Evolutionary conservation across 768 basidiomycete species (phyloP).

Genomic region (Boletus bicolor): DNA sequence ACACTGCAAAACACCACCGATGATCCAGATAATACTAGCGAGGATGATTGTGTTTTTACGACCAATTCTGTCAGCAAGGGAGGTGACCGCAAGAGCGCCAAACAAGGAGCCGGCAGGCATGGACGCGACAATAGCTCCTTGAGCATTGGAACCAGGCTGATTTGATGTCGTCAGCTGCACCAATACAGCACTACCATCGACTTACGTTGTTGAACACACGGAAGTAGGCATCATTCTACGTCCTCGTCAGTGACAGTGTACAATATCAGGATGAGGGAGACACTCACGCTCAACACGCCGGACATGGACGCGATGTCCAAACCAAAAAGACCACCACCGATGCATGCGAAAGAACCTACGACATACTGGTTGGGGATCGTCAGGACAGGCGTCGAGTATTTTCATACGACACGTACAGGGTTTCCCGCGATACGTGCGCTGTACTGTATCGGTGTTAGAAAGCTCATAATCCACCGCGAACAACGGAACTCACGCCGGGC

Average conservation of each 20-base stretch:
- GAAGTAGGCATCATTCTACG: conserved; percentile 28
- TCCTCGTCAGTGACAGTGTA: not conserved
- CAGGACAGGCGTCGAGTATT: not conserved
- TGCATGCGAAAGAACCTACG: conserved; percentile 79
- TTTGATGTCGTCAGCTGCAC: conserved; percentile 4
- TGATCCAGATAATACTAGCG: conserved; percentile 66
- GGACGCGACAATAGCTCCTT: conserved; percentile 73
- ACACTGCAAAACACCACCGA: conserved; percentile 71
- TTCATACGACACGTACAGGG: conserved; percentile 38
- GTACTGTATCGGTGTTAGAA: conserved; percentile 38
- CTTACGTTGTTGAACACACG: conserved; percentile 26
- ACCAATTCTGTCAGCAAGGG: conserved; percentile 62
- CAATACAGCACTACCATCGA: not conserved
- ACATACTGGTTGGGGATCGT: conserved; percentile 52
- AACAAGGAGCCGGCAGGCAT: conserved; percentile 73
- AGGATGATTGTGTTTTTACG: conserved; percentile 66
- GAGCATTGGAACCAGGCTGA: conserved; percentile 49
- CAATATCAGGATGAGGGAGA: not conserved
- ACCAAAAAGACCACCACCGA: conserved; percentile 76
- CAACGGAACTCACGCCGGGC: conserved; percentile 22
- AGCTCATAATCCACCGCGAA: not conserved
- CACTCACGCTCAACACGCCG: conserved; percentile 57
- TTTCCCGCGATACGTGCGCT: conserved; percentile 54
- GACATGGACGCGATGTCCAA: conserved; percentile 84
- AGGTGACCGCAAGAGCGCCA: conserved; percentile 60